Percentiles rank a stretch among this genome's conserved stretches.
Evolutionary conservation across 495 filamentous ascomycete genomes (phyloP).

Genomic region (Penicillium fimorum): DNA sequence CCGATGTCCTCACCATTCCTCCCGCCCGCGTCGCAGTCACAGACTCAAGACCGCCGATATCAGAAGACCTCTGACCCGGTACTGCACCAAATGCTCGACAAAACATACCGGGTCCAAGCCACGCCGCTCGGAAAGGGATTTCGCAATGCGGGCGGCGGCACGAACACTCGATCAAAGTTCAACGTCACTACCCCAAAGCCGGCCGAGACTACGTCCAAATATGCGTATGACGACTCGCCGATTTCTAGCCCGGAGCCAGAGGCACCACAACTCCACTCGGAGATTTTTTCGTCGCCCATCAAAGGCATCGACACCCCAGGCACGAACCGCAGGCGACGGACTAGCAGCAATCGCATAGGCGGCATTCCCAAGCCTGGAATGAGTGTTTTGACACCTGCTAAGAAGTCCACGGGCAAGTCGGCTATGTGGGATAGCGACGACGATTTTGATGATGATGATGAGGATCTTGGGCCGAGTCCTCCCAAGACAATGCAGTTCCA

Average conservation of each 20-base stretch:
- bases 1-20: conserved; percentile 52
- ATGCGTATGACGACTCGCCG: conserved; percentile 53
- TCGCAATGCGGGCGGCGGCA: conserved; percentile 20
- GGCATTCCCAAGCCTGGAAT: conserved; percentile 65
- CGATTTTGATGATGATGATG: conserved; percentile 57
- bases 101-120: conserved; percentile 88
- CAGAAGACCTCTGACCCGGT: conserved; percentile 62
- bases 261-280: conserved; percentile 75
- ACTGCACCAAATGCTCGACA: conserved; percentile 85
- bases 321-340: conserved; percentile 38
- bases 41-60: conserved; percentile 32
- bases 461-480: conserved; percentile 69
- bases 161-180: conserved; percentile 37
- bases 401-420: conserved; percentile 27
- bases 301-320: conserved; percentile 34
- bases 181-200: conserved; percentile 37
- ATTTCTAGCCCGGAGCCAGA: conserved; percentile 76
- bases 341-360: conserved; percentile 34
- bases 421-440: conserved; percentile 64
- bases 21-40: conserved; percentile 42
- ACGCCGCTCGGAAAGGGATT: conserved; percentile 68
- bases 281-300: conserved; percentile 79
- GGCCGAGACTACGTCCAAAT: conserved; percentile 26
- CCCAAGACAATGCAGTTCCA: conserved; percentile 98
- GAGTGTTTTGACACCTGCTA: conserved; percentile 71